These are phyloP conservation scores for Euphorbia lathyris DNA, from an alignment of 345 rosid species.

Conservation along the genomic window DNA sequence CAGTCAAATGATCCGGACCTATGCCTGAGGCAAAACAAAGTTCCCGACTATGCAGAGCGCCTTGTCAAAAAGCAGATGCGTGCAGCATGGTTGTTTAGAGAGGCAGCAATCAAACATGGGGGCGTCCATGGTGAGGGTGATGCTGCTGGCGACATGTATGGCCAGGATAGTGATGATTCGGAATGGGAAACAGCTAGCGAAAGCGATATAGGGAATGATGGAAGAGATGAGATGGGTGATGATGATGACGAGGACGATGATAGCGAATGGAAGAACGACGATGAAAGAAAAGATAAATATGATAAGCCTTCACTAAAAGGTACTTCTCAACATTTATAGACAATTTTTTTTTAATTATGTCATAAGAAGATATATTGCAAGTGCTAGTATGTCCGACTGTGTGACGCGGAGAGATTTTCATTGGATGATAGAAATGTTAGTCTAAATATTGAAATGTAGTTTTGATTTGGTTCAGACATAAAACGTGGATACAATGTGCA, in stretches of 20 bases:
- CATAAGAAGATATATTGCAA: neutral
- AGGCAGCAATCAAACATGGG: slow-evolving; percentile 88
- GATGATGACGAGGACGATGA: slow-evolving; percentile 50
- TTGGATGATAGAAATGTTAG: too few relatives aligned
- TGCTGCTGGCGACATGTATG: slow-evolving; percentile 53
- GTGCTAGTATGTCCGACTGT: too few relatives aligned
- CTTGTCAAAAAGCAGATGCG: slow-evolving; percentile 97
- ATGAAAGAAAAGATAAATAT: slow-evolving; percentile 40
- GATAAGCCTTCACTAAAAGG: slow-evolving; percentile 29
- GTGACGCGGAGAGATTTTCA: too few relatives aligned
- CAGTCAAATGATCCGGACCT: slow-evolving; percentile 96
- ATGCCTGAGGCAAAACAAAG: slow-evolving; percentile 85
- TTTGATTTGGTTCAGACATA: slow-evolving; percentile 46
- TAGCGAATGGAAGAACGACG: slow-evolving; percentile 57
- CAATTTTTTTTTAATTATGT: neutral
- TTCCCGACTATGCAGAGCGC: slow-evolving; percentile 97
- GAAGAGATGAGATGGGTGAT: slow-evolving; percentile 66
- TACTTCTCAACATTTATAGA: slow-evolving; percentile 3
- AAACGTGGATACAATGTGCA: slow-evolving; percentile 54
- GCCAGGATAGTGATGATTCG: slow-evolving; percentile 78
- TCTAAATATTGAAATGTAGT: slow-evolving; percentile 6
- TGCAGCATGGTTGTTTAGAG: slow-evolving; percentile 97
- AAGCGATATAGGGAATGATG: slow-evolving; percentile 89
- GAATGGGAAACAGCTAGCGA: slow-evolving; percentile 99
- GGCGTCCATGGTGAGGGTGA: slow-evolving; percentile 75